Evolutionary conservation across 2,329 filamentous ascomycete species (phyloP).

Genomic region (Fusarium duplospermum): DNA sequence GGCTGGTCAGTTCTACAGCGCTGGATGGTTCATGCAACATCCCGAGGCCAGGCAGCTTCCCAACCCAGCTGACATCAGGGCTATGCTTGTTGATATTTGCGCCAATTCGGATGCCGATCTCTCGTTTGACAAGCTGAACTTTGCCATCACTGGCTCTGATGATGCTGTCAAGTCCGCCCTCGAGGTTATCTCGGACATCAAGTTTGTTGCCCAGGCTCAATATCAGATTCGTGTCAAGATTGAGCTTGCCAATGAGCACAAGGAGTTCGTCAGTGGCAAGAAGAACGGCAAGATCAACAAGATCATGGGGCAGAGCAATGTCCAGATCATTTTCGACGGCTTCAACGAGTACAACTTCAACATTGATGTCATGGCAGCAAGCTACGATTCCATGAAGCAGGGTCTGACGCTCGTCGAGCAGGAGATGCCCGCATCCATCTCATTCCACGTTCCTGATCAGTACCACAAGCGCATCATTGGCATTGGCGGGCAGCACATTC

Average conservation of each 20-base stretch:
- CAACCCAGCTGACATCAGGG: slow-evolving; percentile 78
- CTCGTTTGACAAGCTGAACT: slow-evolving; percentile 92
- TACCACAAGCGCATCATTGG: slow-evolving; percentile 99
- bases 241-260: slow-evolving; percentile 98
- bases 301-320: slow-evolving; percentile 99
- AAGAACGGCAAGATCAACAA: slow-evolving; percentile 99
- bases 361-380: slow-evolving; percentile 93
- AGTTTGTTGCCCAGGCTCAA: slow-evolving; percentile 86
- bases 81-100: slow-evolving; percentile 96
- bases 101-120: slow-evolving; percentile 96
- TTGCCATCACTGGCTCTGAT: slow-evolving; percentile 94
- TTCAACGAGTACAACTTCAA: slow-evolving; percentile 99
- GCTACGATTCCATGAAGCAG: slow-evolving; percentile 94
- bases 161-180: slow-evolving; percentile 97
- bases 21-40: slow-evolving; percentile 93
- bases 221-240: slow-evolving; percentile 98
- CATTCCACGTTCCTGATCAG: slow-evolving; percentile 98
- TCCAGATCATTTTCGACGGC: slow-evolving; percentile 98
- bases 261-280: slow-evolving; percentile 99
- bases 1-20: slow-evolving; percentile 98
- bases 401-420: slow-evolving; percentile 94
- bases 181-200: slow-evolving; percentile 90
- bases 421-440: slow-evolving; percentile 99
- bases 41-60: slow-evolving; percentile 73
- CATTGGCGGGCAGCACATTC: slow-evolving; percentile 97